These are phyloP conservation scores for Tephrocybe rancida DNA, from an alignment of 768 basidiomycete genomes.

Conservation along the genomic window DNA sequence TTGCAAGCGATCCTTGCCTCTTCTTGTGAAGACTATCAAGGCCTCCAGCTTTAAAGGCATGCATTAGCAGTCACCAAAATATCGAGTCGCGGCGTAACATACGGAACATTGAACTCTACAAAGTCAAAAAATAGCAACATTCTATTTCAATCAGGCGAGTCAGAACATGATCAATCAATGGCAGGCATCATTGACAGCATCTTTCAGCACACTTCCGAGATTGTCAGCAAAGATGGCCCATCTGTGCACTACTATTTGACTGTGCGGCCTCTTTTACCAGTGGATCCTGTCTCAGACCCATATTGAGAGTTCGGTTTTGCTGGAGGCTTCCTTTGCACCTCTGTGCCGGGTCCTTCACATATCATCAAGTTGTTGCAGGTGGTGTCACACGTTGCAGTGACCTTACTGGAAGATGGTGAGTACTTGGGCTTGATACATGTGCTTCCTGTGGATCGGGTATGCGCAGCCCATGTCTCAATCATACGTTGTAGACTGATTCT, in stretches of 20 bases:
- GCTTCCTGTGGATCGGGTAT: constrained; percentile 7
- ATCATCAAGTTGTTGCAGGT: background rate
- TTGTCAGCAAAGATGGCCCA: background rate
- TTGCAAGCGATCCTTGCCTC: too few species aligned
- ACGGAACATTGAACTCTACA: constrained; percentile 3
- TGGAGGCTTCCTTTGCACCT: constrained; percentile 1
- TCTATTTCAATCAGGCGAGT: background rate
- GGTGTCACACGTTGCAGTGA: background rate
- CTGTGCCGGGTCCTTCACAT: background rate
- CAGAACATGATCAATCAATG: background rate
- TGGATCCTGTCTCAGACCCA: too few species aligned
- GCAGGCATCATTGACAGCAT: constrained; percentile 1
- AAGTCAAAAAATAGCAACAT: constrained; percentile 10
- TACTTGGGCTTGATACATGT: background rate
- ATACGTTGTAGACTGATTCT: background rate
- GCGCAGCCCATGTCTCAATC: background rate
- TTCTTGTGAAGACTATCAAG: background rate
- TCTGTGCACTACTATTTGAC: background rate
- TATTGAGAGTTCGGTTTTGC: constrained; percentile 5
- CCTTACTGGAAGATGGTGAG: background rate
- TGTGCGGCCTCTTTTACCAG: background rate
- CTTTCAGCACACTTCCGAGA: background rate
- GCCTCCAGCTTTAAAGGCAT: background rate
- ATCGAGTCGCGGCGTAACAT: constrained; percentile 1
- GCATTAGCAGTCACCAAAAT: constrained; percentile 6